Base-by-base conservation (phyloP, 2,329 filamentous ascomycete genomes). In the Talaromyces pinophilus region DNA sequence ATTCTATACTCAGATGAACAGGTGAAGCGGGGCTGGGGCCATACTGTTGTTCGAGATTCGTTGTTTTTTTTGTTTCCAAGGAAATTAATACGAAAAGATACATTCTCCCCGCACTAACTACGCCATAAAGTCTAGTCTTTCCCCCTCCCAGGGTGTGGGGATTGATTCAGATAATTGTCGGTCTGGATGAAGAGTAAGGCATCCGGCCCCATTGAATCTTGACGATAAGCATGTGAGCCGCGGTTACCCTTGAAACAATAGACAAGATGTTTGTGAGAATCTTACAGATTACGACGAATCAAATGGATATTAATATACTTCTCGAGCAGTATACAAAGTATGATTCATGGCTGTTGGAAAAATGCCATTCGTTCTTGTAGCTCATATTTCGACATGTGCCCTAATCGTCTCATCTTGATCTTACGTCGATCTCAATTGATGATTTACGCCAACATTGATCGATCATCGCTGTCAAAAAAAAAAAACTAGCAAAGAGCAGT, bases 221-320 rank as follows among this genome's bases (percentile, higher is more conserved):
- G 33, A 33, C 42, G 66, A 63, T 60, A 62, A 70, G 52, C 70
- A 70, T 70, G 70, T 72, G 69, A 71, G 63, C 65, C 46, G 22
- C 65, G 69, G 70, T 64, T 69, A 67, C n/a, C 28, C 62, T 13
- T n/a, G 19, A 40, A 54, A 65, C 28, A n/a, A 25, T 28, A 30
- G 22, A 28, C 40, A 59, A 17, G 54, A 59, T 59, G 19, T 25
- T 25, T 30, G 5, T 33, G 22, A 28, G 13, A 42, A n/a, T 3
- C 15, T 40, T 19, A 22, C 15, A 8, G n/a, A 28, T 17, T 13
- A 13, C n/a, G 15, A 46, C 8, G 54, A 57, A 7, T 35, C 17
- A 22, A 8, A 8, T 1, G 19, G 13, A 11, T 15, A 17, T 25
- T 38, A 33, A 6, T 15, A 3, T 10, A 28, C 13, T 42, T 17